Evolutionary conservation across 495 filamentous ascomycete genomes (phyloP).

Genomic region (Aspergillus funiculosus): DNA sequence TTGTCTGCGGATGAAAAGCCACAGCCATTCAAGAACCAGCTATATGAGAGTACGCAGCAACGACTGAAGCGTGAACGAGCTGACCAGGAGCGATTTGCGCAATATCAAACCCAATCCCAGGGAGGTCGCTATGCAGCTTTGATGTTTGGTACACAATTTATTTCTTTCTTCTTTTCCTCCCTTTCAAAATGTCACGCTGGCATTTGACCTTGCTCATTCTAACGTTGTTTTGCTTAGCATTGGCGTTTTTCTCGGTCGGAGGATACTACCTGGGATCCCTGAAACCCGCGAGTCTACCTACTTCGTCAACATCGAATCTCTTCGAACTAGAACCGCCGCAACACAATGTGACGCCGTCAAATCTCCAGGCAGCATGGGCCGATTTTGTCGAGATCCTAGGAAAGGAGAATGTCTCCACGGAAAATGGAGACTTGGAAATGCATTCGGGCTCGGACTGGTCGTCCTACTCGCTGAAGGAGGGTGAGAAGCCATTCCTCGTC

Average conservation of each 20-base stretch:
- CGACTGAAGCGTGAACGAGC: constrained; percentile 69
- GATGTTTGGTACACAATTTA: constrained; percentile 54
- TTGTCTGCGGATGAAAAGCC: constrained; percentile 24
- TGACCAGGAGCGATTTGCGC: constrained; percentile 60
- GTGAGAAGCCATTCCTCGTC: constrained; percentile 43
- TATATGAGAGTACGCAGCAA: constrained; percentile 76
- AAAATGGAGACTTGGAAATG: constrained; percentile 54
- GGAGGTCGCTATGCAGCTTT: constrained; percentile 54
- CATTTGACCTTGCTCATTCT: background rate
- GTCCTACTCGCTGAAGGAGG: constrained; percentile 56
- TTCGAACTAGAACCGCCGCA: constrained; percentile 50
- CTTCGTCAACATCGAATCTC: constrained; percentile 69
- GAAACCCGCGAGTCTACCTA: constrained; percentile 52
- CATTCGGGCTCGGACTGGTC: constrained; percentile 90
- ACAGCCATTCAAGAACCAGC: constrained; percentile 72
- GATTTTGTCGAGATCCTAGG: constrained; percentile 86
- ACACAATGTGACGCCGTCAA: constrained; percentile 66
- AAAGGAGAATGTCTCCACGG: constrained; percentile 75
- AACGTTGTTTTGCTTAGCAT: too few relatives aligned
- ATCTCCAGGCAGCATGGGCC: constrained; percentile 88
- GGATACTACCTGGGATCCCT: constrained; percentile 69
- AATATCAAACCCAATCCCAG: constrained; percentile 46
- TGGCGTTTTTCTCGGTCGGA: constrained; percentile 54
- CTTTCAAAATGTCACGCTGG: background rate
- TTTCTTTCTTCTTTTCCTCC: background rate